Evolutionary conservation across 352 stramenopile species (phyloP).

Genomic region (Phytophthora cactorum): DNA sequence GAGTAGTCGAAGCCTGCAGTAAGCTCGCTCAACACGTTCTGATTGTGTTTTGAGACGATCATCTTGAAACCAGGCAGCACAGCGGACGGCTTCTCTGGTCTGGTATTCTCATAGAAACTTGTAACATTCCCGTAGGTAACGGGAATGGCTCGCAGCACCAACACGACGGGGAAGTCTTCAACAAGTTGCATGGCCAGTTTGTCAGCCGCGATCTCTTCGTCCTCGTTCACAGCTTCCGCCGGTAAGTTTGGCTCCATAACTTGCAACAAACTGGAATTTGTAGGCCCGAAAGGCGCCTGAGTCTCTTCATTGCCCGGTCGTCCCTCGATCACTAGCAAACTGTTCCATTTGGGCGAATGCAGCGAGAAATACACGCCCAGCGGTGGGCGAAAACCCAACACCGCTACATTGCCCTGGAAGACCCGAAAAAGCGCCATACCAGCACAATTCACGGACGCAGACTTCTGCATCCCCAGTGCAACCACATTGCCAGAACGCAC

Average conservation of each 20-base stretch:
- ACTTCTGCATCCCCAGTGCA: slow-evolving; percentile 63
- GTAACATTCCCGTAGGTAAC: slow-evolving; percentile 75
- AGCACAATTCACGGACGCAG: slow-evolving; percentile 64
- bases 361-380: slow-evolving; percentile 81
- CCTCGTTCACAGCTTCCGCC: slow-evolving; percentile 41
- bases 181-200: slow-evolving; percentile 67
- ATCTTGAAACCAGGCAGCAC: slow-evolving; percentile 88
- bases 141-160: slow-evolving; percentile 73
- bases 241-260: slow-evolving; percentile 47
- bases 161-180: slow-evolving; percentile 66
- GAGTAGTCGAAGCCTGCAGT: slow-evolving; percentile 23
- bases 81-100: slow-evolving; percentile 30
- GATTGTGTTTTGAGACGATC: slow-evolving; percentile 61
- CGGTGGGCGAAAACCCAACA: slow-evolving; percentile 74
- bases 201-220: slow-evolving; percentile 80
- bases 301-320: slow-evolving; percentile 36
- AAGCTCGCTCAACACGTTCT: slow-evolving; percentile 29
- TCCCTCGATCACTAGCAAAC: slow-evolving; percentile 66
- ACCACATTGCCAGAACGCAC: slow-evolving; percentile 68
- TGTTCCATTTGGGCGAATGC: slow-evolving; percentile 86
- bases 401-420: slow-evolving; percentile 78
- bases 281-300: slow-evolving; percentile 62
- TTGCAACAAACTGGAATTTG: slow-evolving; percentile 51
- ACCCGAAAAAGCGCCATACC: slow-evolving; percentile 81
- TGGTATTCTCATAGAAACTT: slow-evolving; percentile 72